Evolutionary conservation across 1,139 yeast genomes (phyloP).

Genomic region (Pichiaceae sp.): DNA sequence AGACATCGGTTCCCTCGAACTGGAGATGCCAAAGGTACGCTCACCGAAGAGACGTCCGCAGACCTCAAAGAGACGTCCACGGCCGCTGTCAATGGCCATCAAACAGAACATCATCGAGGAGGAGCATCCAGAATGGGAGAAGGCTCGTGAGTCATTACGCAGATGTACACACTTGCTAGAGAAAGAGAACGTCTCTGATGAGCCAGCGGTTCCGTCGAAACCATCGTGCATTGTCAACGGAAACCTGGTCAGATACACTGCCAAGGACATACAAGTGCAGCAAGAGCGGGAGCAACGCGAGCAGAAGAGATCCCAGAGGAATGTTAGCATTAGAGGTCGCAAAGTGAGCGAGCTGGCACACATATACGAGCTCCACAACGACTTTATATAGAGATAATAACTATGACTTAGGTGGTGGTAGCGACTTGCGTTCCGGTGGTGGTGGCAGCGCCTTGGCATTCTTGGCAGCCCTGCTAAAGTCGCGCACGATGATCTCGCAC

Average conservation of each 20-base stretch:
- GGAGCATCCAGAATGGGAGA: background rate
- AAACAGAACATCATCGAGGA: conserved; percentile 1
- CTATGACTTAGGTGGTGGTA: background rate
- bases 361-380: conserved; percentile 38
- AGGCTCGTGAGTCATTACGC: background rate
- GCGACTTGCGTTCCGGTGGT: conserved; percentile 19
- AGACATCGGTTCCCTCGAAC: too few relatives aligned
- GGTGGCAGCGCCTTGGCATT: conserved; percentile 28
- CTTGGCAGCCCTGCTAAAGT: conserved; percentile 41
- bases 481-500: conserved; percentile 79
- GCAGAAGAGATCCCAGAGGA: conserved; percentile 4
- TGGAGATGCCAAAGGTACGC: too few relatives aligned
- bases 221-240: conserved; percentile 16
- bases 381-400: conserved; percentile 15
- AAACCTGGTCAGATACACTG: conserved; percentile 21
- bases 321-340: conserved; percentile 27
- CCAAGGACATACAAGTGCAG: conserved; percentile 20
- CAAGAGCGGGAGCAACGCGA: conserved; percentile 13
- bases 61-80: background rate
- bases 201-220: conserved; percentile 8
- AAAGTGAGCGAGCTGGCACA: conserved; percentile 45
- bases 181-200: background rate
- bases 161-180: background rate
- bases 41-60: background rate
- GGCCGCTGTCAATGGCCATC: background rate